Conservation (phyloP, 345 rosid species). For the Turnera subulata region DNA sequence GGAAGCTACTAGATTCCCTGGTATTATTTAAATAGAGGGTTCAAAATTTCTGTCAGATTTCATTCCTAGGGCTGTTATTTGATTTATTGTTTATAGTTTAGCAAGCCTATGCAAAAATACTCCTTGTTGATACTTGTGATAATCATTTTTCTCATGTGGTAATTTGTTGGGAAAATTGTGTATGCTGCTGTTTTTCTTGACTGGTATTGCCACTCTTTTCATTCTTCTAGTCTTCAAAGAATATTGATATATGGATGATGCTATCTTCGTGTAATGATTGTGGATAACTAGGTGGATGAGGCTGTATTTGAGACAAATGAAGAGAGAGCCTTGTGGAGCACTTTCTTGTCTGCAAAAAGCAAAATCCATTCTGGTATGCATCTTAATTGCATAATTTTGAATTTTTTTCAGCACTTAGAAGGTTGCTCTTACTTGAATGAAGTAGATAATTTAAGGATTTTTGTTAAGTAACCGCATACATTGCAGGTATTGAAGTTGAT, state of each 20-base stretch:
- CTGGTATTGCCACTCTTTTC: background rate
- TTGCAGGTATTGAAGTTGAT: slow-evolving; percentile 64
- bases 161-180: background rate
- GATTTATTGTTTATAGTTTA: no score
- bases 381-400: background rate
- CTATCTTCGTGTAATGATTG: background rate
- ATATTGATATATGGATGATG: background rate
- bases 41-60: no score
- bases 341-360: slow-evolving; percentile 49
- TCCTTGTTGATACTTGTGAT: no score
- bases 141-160: no score
- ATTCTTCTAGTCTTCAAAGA: background rate
- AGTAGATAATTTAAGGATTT: background rate
- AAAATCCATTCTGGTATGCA: slow-evolving; percentile 60
- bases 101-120: no score
- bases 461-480: background rate
- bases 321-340: slow-evolving; percentile 70
- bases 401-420: background rate
- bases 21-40: no score
- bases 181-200: background rate
- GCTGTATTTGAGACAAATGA: slow-evolving; percentile 63
- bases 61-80: no score
- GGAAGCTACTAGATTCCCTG: no score
- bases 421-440: background rate
- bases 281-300: slow-evolving; percentile 63